Conservation (phyloP, 208 protist genomes). For the Porcisia hertigi region DNA sequence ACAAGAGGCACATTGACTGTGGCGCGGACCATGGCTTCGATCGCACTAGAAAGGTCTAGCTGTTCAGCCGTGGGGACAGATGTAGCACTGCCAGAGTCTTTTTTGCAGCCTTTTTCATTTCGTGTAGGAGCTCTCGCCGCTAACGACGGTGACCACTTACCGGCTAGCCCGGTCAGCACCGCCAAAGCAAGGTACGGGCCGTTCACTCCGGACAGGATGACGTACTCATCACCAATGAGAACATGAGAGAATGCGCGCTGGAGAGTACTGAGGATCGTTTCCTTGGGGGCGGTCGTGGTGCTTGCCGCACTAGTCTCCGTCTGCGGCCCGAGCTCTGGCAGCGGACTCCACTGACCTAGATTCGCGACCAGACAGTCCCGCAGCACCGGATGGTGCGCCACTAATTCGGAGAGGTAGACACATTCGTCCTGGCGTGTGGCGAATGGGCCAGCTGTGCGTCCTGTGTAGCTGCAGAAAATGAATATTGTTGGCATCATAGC, state of each 20-base stretch:
- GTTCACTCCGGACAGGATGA: constrained; percentile 23
- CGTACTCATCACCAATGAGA: constrained; percentile 9
- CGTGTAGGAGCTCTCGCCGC: neutral
- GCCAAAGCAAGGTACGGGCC: constrained; percentile 24
- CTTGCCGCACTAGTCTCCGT: neutral
- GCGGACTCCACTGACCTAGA: constrained; percentile 4
- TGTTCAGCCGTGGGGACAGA: neutral
- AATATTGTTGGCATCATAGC: neutral
- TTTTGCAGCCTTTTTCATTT: neutral
- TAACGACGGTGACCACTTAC: neutral
- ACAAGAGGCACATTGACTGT: constrained; percentile 8
- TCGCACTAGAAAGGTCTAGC: neutral
- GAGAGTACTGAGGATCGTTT: neutral
- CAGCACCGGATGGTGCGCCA: constrained; percentile 24
- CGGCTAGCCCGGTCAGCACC: constrained; percentile 15
- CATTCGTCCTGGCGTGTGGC: constrained; percentile 3
- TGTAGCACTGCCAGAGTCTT: neutral
- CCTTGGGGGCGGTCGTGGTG: neutral
- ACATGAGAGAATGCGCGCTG: constrained; percentile 21
- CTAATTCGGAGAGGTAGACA: constrained; percentile 4
- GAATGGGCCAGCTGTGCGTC: neutral
- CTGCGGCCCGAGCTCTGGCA: neutral
- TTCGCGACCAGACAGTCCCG: constrained; percentile 2
- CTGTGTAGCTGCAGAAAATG: constrained; percentile 28
- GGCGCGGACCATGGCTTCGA: constrained; percentile 10